Evolutionary conservation across 1,284 basidiomycete species (phyloP), one percentile per base, ranked within the genome.

Genomic region (Athelia psychrophila): DNA sequence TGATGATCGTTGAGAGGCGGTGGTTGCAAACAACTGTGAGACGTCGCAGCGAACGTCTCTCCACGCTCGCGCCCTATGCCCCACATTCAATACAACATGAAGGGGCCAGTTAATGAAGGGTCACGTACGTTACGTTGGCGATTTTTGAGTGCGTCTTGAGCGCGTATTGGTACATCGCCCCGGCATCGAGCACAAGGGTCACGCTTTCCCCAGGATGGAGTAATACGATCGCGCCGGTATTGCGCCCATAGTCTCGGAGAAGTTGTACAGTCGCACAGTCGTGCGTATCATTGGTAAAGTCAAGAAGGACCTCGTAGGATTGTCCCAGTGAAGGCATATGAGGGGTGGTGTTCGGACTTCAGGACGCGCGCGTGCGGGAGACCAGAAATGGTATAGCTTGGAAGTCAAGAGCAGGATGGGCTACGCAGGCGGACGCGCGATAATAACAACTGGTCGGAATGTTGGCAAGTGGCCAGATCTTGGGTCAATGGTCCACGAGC

Each of bases 231-330:
- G 80, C 73, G 52, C 75, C 77, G 19, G 77, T 69, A 50, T 74
- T 74, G 50, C 77, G 72, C 46, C 83, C 83, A 57, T 86, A 87
- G 66, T 86, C 81, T 40, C 77, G 75, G 52, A 83, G 68, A 24
- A 85, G 73, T 64, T 88, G 85, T 24, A 88, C 72, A 42, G 84
- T 82, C 53, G 83, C 78, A 50, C 73, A 77, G 60, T 84, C 81
- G 58, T 74, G 77, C 13, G 83, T 85, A 59, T 88, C 85, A 65
- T 88, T 88, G 52, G 76, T 79, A 63, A 88, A 78, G 65, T 84
- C 81, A 61, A 88, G 78, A 52, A 80, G 73, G 62, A 87, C 76
- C 63, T 86, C 84, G 67, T 84, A 86, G 54, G 64, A 71, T 55
- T 76, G 71, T 22, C 76, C 75, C 70, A 76, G 63, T 59, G 67